These are phyloP conservation scores for Emmonsiellopsis sp. DNA, from an alignment of 2,329 filamentous ascomycete genomes.

Conservation along the genomic window DNA sequence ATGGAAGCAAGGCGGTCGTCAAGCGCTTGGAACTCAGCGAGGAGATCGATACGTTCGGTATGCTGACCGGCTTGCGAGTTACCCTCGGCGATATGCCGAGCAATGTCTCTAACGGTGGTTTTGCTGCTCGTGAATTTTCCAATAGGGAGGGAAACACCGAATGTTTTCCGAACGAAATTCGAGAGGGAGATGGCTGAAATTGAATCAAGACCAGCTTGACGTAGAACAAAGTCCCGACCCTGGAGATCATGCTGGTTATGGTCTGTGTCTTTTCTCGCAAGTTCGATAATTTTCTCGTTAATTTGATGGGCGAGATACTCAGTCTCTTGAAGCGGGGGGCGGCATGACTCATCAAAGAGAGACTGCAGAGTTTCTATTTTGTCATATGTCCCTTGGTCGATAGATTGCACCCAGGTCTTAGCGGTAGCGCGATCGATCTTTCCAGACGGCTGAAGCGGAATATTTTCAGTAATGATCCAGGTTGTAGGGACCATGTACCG, in stretches of 20 bases:
- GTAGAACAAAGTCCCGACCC: background rate
- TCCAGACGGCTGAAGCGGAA: constrained; percentile 30
- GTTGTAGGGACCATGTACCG: constrained; percentile 27
- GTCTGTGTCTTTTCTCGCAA: background rate
- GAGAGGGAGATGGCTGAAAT: background rate
- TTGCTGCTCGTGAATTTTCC: background rate
- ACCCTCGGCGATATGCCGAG: background rate
- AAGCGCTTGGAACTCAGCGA: background rate
- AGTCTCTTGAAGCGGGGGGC: background rate
- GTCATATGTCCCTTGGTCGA: background rate
- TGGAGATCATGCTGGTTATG: background rate
- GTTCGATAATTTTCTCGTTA: background rate
- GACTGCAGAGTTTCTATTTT: background rate
- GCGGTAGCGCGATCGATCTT: constrained; percentile 26
- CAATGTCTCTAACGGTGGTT: background rate
- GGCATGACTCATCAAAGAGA: background rate
- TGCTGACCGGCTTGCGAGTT: background rate
- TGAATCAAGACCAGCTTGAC: background rate
- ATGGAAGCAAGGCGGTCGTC: background rate
- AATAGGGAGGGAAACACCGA: background rate
- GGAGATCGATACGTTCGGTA: background rate
- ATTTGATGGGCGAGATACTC: background rate
- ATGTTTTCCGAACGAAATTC: background rate
- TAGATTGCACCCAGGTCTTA: background rate
- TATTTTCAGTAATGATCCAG: constrained; percentile 28